Evolutionary conservation across 2,329 filamentous ascomycete species (phyloP).

Genomic region (Macroventuria anomochaeta): DNA sequence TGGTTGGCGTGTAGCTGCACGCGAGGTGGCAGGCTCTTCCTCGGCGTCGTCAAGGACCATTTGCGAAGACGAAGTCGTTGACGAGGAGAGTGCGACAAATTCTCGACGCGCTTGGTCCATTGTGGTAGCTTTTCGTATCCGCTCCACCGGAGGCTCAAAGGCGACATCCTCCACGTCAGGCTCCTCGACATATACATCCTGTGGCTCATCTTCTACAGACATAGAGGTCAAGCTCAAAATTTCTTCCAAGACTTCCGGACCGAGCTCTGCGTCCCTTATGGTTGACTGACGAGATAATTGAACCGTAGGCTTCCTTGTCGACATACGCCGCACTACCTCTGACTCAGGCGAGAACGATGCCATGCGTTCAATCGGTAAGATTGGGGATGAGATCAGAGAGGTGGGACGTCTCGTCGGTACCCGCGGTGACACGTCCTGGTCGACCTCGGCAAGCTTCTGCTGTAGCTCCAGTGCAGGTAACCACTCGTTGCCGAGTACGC

Average conservation of each 20-base stretch:
- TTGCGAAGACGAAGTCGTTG: background rate
- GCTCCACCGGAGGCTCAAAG: background rate
- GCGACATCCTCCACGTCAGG: background rate
- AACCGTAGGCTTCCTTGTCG: background rate
- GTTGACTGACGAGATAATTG: background rate
- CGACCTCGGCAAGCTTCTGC: background rate
- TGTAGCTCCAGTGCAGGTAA: background rate
- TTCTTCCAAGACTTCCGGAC: background rate
- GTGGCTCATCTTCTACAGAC: background rate
- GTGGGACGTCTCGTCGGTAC: background rate
- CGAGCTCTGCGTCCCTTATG: background rate
- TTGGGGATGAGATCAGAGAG: background rate
- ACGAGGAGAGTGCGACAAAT: background rate
- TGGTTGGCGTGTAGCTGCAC: background rate
- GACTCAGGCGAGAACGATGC: background rate
- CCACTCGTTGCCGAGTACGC: background rate
- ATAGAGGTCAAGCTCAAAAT: background rate
- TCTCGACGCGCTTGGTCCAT: background rate
- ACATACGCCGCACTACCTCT: background rate
- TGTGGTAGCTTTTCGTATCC: background rate
- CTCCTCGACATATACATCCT: too few relatives aligned
- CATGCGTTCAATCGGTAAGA: background rate
- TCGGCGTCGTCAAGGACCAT: background rate
- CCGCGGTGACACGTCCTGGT: background rate
- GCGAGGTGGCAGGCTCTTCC: background rate